These are phyloP conservation scores for Triangularia setosa DNA, from an alignment of 2,329 filamentous ascomycete species.

Conservation along the genomic window DNA sequence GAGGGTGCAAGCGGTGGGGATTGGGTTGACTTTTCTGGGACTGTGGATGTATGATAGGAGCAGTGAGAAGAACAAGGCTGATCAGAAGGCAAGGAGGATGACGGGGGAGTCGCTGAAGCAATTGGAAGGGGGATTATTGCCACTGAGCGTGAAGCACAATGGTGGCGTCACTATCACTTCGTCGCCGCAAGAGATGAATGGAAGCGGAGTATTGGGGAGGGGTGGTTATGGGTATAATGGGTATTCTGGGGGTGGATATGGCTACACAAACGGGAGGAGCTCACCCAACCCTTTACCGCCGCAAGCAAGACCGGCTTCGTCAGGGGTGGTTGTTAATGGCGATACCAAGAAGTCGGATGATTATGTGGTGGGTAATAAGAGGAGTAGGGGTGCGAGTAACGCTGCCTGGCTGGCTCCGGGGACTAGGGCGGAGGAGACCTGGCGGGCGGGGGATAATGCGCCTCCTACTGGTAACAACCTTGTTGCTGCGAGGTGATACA, in stretches of 20 bases:
- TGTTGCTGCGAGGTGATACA: conserved; percentile 12
- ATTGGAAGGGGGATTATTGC: conserved; percentile 47
- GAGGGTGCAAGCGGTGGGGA: conserved; percentile 75
- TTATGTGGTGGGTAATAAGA: conserved; percentile 10
- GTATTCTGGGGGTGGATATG: conserved; percentile 12
- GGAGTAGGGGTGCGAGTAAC: conserved; percentile 42
- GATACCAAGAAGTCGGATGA: conserved; percentile 58
- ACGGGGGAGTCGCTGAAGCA: conserved; percentile 37
- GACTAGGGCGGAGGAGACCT: conserved; percentile 83
- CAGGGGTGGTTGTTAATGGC: not conserved
- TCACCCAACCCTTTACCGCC: not conserved
- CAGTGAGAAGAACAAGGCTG: conserved; percentile 80
- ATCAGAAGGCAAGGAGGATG: conserved; percentile 72
- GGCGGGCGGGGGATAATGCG: conserved; percentile 45
- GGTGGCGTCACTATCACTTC: conserved; percentile 26
- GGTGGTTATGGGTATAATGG: not conserved
- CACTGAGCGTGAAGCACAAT: conserved; percentile 58
- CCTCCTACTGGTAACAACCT: not conserved
- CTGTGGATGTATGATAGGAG: conserved; percentile 95
- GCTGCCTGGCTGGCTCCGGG: conserved; percentile 70
- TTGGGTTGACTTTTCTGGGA: conserved; percentile 83
- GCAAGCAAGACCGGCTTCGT: conserved; percentile 6
- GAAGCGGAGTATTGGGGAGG: not conserved
- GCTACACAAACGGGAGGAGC: conserved; percentile 27
- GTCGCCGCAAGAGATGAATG: conserved; percentile 15